Base-by-base conservation (phyloP, 352 stramenopile species). In the Globisporangium ultimum region DNA sequence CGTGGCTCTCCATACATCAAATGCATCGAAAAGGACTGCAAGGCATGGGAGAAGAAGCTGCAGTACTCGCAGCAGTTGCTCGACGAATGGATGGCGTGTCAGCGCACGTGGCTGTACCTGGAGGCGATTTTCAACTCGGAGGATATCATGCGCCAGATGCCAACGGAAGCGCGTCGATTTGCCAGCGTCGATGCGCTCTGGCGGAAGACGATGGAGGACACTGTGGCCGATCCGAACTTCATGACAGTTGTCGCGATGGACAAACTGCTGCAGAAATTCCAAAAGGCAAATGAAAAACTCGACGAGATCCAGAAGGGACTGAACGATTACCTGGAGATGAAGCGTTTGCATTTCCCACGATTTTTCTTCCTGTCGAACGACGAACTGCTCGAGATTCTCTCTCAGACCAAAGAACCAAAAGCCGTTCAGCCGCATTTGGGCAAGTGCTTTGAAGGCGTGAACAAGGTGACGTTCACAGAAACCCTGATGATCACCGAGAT, bases 341-440 rank as follows among this genome's bases (percentile, higher is more conserved):
- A 98, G 72, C 79, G 92, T 2, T 60, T 97, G 22, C 91, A 96
- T 61, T 98, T 89, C 61, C 91, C 92, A 9, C 80, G 92, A n/a
- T 98, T 98, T 55, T 98, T 97, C 78, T 97, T 98, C 74, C 63
- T 98, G 2, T 97, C 91, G 11, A 97, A 98, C 63, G 92, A 97
- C 61, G 91, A 98, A 59, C 58, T 98, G 61, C 77, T 98, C 7
- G 91, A 97, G 66, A 97, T 98, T 53, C 70, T 98, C 2, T 95
- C 87, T 0, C 89, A 98, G 64, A 97, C 93, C 1, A 98, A 98
- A 61, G 92, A 98, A 47, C 91, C 93, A 6, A 88, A 89, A 34
- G 89, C 90, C 17, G 91, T 98, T 21, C 91, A 98, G 59, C 91
- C 91, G 10, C 88, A 97, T 43, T 60, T 98, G 2, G 89, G 88